Evolutionary conservation across 495 filamentous ascomycete species (phyloP).

Genomic region (Lepidopterella palustris): DNA sequence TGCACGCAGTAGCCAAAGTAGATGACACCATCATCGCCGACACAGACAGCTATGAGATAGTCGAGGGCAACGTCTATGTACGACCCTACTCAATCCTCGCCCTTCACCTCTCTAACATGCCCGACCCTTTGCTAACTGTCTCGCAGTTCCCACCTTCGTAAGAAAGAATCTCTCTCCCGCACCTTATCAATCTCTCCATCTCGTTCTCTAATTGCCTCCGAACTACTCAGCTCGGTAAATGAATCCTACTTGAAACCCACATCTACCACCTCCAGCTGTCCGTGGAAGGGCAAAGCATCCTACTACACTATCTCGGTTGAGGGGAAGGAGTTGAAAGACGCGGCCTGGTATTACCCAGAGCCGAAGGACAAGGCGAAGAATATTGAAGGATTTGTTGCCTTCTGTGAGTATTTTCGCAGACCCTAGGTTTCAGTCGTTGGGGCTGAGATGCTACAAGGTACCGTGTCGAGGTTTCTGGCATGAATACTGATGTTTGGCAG

Average conservation of each 20-base stretch:
- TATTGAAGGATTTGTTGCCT: conserved; percentile 60
- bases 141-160: conserved; percentile 35
- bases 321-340: conserved; percentile 47
- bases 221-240: conserved; percentile 41
- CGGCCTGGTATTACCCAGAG: conserved; percentile 62
- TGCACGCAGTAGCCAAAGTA: conserved; percentile 53
- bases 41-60: conserved; percentile 54
- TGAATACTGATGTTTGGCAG: neutral
- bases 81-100: conserved; percentile 9
- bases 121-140: neutral
- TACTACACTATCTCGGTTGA: conserved; percentile 56
- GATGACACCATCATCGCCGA: conserved; percentile 54
- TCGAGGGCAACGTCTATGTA: conserved; percentile 71
- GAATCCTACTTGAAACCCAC: conserved; percentile 44
- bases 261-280: conserved; percentile 50
- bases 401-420: conserved; percentile 51
- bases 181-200: neutral
- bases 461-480: no score
- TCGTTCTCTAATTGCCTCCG: conserved; percentile 14
- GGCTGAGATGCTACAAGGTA: no score
- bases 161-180: conserved; percentile 5
- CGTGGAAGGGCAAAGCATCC: conserved; percentile 63
- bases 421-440: no score
- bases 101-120: neutral
- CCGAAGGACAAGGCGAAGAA: conserved; percentile 51